These are phyloP conservation scores for Eruca vesicaria DNA, from an alignment of 441 rosid genomes.

Conservation along the genomic window DNA sequence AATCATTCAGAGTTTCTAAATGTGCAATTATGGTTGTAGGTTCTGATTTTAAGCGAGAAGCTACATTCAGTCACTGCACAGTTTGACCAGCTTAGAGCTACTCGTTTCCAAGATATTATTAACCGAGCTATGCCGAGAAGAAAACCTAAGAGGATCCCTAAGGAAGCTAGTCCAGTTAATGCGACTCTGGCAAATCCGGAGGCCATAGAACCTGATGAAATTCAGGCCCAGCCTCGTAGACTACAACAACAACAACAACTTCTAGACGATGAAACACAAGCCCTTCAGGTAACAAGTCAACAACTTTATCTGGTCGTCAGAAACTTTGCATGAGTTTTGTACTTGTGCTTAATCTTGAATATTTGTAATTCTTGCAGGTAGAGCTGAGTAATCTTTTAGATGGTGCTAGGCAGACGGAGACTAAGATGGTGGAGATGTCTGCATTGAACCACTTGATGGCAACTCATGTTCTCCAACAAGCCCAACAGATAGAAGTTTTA, in stretches of 20 bases:
- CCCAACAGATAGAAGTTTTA: conserved; percentile 80
- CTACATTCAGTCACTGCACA: conserved; percentile 84
- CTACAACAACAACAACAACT: conserved; percentile 72
- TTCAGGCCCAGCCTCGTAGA: conserved; percentile 50
- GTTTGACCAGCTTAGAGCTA: conserved; percentile 88
- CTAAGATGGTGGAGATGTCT: conserved; percentile 99
- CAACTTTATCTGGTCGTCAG: neutral
- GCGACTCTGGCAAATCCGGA: conserved; percentile 39
- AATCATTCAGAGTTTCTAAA: neutral
- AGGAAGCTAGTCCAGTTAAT: conserved; percentile 45
- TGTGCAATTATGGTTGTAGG: conserved; percentile 44
- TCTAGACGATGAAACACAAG: conserved; percentile 90
- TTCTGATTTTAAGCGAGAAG: conserved; percentile 88
- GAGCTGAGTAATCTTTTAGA: conserved; percentile 87
- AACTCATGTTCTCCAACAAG: conserved; percentile 92
- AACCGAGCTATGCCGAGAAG: conserved; percentile 77
- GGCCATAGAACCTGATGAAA: conserved; percentile 44
- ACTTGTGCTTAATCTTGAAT: conserved; percentile 6
- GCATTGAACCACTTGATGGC: conserved; percentile 95
- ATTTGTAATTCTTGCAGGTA: conserved; percentile 50
- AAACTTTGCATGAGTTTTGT: conserved; percentile 4
- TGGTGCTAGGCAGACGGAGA: conserved; percentile 82
- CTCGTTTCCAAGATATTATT: conserved; percentile 89
- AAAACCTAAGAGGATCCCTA: conserved; percentile 49
- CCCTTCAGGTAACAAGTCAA: conserved; percentile 72